Base-by-base conservation (phyloP, 108 stramenopile genomes). In the Skeletonema costatum region DNA sequence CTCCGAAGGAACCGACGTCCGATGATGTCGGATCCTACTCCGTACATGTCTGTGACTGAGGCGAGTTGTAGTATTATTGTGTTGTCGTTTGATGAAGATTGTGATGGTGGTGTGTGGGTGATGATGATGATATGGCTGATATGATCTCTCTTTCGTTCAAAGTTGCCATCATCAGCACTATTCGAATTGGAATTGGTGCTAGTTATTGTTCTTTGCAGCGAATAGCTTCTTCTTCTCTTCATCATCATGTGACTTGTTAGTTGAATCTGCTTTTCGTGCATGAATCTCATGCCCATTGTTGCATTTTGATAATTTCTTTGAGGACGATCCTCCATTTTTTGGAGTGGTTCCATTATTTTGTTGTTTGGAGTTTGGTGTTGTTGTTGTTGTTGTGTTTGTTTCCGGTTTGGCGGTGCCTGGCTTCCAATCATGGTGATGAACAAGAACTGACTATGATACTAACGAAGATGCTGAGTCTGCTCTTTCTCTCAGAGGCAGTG, bases 231-330 rank as follows among this genome's bases (percentile, higher is more conserved):
- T 68, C 13, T 73, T 67, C 33, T 74, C 42, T 41, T 77, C 31
- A 25, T 75, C 35, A 12, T 59, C 10, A 13, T 17, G 17, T 32
- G 50, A 11, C 32, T 63, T 66, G 33, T 42, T 53, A 41, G 73
- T 66, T 13, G 74, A 68, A 17, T 77, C 71, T 12, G 62, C 60
- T 68, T 87, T 86, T 42, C 89, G 89, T 69, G 85, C 93, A 93
- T 93, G 66, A 93, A 93, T 76, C 89, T 73, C 93, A 93, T 93
- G 44, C 89, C 89, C 90, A 93, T 89, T n/a, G 93, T 93, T 19
- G 87, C 83, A n/a, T 80, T 85, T 85, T 42, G 93, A 92, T 12
- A 93, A 68, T 38, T 78, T 77, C 75, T 93, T 93, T 30, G 21
- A 46, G 60, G 76, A 48, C 11, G 35, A 31, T 51, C 75, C 32